A percentile compares a stretch with the other conserved stretches of the same genome.
phyloP scores from a whole-genome alignment of 257 asterid genomes.

The Oldenlandia corymbosa region DNA sequence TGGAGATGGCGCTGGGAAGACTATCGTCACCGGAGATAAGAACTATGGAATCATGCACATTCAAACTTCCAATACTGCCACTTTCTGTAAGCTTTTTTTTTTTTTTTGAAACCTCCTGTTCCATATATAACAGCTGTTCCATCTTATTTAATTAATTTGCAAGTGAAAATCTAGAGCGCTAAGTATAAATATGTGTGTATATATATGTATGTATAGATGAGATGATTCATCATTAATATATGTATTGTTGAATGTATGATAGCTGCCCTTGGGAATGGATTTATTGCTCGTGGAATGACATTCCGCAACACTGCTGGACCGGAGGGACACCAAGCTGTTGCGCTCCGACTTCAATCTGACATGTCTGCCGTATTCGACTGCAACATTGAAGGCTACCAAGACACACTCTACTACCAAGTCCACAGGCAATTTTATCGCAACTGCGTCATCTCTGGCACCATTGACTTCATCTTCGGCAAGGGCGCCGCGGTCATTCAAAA shows the following conservation, averaged over 20 bases:
- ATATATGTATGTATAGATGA: no score
- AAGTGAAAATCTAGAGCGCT: no score
- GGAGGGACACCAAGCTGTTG: conserved; percentile 65
- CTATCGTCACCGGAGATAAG: conserved; percentile 44
- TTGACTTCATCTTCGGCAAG: conserved; percentile 72
- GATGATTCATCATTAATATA: no score
- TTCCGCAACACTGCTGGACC: conserved; percentile 65
- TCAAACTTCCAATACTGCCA: conserved; percentile 49
- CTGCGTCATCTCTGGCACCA: conserved; percentile 59
- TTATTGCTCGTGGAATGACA: conserved; percentile 49
- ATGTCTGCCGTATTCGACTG: conserved; percentile 53
- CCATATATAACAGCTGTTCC: no score
- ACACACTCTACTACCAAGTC: conserved; percentile 58
- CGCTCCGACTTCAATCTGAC: conserved; percentile 42
- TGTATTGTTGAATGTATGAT: no score
- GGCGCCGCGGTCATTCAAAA: conserved; percentile 55
- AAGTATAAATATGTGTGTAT: no score
- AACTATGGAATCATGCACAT: conserved; percentile 21
- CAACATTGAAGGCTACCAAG: conserved; percentile 63
- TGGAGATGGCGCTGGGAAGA: conserved; percentile 68
- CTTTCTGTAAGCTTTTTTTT: no score
- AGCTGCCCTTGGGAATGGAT: conserved; percentile 34
- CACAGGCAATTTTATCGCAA: conserved; percentile 51
- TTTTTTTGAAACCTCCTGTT: no score
- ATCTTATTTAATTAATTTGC: no score